Percentiles rank a stretch among this genome's conserved stretches.
Conservation (phyloP, 345 rosid species). For the Nephelium lappaceum region DNA sequence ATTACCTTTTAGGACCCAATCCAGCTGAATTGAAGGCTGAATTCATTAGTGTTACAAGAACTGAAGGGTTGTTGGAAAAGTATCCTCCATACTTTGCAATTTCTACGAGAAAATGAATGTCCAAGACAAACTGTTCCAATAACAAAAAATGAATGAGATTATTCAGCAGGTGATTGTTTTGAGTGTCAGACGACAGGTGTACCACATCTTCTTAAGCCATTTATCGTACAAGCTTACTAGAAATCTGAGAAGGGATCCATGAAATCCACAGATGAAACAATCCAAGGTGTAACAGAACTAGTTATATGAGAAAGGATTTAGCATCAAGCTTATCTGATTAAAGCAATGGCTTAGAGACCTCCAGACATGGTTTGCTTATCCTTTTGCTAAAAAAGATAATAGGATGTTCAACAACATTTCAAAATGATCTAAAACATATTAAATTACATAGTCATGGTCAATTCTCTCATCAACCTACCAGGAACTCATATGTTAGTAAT, state of each 20-base stretch:
- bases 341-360: not conserved
- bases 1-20: constrained; percentile 52
- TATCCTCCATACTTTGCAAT: constrained; percentile 43
- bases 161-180: constrained; percentile 13
- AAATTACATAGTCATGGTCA: not conserved
- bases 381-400: not conserved
- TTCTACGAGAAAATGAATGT: constrained; percentile 51
- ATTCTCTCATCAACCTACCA: not conserved
- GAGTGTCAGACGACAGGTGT: not conserved
- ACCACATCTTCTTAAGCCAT: not conserved
- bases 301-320: not conserved
- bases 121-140: constrained; percentile 47
- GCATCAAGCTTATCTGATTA: not conserved
- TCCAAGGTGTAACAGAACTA: not conserved
- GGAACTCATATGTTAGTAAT: not conserved
- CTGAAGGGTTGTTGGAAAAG: constrained; percentile 42
- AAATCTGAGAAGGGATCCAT: not conserved
- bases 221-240: not conserved
- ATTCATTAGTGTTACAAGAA: constrained; percentile 36
- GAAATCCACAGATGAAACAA: not conserved
- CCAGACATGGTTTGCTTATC: not conserved
- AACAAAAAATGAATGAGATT: constrained; percentile 15
- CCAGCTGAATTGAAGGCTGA: constrained; percentile 48
- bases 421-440: not conserved
- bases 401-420: not conserved